A percentile compares a stretch with the other conserved stretches of the same genome.
phyloP scores from a whole-genome alignment of 345 rosid species.

The Abelmoschus esculentus region DNA sequence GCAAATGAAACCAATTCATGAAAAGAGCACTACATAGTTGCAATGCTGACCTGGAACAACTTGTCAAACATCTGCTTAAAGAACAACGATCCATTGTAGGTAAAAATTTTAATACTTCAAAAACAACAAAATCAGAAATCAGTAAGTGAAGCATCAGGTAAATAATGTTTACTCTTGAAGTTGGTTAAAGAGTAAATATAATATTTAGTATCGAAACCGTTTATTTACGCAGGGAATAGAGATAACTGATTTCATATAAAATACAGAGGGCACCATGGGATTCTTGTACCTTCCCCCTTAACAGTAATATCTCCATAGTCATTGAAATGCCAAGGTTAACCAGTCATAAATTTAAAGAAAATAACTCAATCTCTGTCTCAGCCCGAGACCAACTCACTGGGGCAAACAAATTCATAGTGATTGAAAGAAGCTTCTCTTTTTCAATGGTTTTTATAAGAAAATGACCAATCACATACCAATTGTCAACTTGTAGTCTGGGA shows the following conservation, averaged over 20 bases:
- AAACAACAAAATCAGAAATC: slow-evolving; percentile 8
- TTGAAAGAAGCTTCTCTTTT: too few species aligned
- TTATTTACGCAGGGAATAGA: background rate
- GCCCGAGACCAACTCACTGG: background rate
- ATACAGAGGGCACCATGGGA: background rate
- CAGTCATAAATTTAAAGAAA: background rate
- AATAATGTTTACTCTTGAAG: background rate
- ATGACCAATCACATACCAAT: slow-evolving; percentile 51
- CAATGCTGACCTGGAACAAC: slow-evolving; percentile 68
- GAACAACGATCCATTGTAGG: slow-evolving; percentile 62
- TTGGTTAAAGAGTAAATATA: background rate
- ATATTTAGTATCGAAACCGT: background rate
- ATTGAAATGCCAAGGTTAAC: background rate
- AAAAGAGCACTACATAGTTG: background rate
- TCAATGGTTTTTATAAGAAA: background rate
- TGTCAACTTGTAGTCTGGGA: slow-evolving; percentile 89
- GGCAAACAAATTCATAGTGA: background rate
- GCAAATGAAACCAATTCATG: background rate
- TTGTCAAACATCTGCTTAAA: slow-evolving; percentile 77
- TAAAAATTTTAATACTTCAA: slow-evolving; percentile 80
- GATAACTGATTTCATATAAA: background rate
- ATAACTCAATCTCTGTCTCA: background rate
- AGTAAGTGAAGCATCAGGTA: background rate
- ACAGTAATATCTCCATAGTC: background rate
- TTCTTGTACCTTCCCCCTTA: background rate